phyloP scores from a whole-genome alignment of 2,329 filamentous ascomycete genomes.

The Cucurbitaria berberidis region DNA sequence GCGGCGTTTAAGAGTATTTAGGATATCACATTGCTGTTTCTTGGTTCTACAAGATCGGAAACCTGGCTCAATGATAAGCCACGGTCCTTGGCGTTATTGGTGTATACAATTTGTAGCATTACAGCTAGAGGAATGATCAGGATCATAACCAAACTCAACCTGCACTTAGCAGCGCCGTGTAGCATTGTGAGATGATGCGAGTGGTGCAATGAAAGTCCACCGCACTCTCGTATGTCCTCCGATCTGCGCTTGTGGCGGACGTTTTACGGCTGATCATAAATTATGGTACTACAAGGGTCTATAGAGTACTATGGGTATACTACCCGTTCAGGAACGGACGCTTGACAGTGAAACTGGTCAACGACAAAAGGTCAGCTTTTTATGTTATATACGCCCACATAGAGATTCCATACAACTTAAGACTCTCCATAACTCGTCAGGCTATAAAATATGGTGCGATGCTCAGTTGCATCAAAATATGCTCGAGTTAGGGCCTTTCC shows the following conservation, averaged over 20 bases:
- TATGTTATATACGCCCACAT: slow-evolving; percentile 13
- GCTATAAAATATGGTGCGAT: too few species aligned
- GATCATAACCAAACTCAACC: not conserved
- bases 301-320: not conserved
- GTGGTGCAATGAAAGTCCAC: too few species aligned
- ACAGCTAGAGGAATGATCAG: not conserved
- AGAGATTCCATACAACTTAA: too few species aligned
- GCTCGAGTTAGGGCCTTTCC: slow-evolving; percentile 5
- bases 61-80: not conserved
- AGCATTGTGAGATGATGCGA: not conserved
- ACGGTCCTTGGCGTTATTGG: not conserved
- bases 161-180: not conserved
- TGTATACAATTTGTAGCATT: not conserved
- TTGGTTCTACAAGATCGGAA: not conserved
- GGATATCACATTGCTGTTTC: slow-evolving; percentile 4
- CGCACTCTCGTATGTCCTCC: not conserved
- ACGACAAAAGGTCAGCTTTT: not conserved
- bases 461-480: slow-evolving; percentile 18
- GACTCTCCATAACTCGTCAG: too few species aligned
- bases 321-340: not conserved
- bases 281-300: not conserved
- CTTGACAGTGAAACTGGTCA: not conserved
- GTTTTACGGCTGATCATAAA: not conserved
- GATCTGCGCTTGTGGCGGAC: not conserved
- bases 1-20: slow-evolving; percentile 22